Percentiles rank a stretch among this genome's conserved stretches.
Conservation (phyloP, 352 stramenopile species). For the Aphanomyces euteiches region DNA sequence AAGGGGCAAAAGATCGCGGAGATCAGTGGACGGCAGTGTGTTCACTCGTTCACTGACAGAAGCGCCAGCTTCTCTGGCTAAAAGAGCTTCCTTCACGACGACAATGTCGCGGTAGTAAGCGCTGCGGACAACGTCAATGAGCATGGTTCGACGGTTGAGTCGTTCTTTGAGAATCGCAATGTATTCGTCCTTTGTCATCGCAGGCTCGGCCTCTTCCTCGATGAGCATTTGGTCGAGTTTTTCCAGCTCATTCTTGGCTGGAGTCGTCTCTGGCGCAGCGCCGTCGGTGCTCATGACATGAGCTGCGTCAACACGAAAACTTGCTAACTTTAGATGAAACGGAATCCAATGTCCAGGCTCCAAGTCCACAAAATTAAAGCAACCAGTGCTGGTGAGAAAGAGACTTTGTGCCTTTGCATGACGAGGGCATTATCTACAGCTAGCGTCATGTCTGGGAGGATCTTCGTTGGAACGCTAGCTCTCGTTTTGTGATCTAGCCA, state of each 20-base stretch:
- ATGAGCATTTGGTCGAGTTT: conserved; percentile 14
- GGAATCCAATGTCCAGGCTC: neutral
- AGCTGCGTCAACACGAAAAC: too few relatives aligned
- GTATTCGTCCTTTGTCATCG: conserved; percentile 19
- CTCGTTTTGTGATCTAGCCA: too few relatives aligned
- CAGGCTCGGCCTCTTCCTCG: conserved; percentile 14
- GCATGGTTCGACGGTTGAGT: neutral
- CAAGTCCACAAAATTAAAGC: too few relatives aligned
- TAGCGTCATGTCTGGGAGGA: too few relatives aligned
- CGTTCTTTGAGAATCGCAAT: conserved; percentile 16
- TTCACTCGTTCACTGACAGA: conserved; percentile 44
- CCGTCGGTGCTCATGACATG: too few relatives aligned
- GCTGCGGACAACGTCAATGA: conserved; percentile 42
- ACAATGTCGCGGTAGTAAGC: conserved; percentile 82
- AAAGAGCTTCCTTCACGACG: conserved; percentile 77
- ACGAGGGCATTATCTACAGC: too few relatives aligned
- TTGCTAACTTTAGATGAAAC: neutral
- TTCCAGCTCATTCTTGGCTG: neutral
- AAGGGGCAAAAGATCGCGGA: conserved; percentile 59
- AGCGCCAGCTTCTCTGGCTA: conserved; percentile 17
- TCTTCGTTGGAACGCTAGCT: too few relatives aligned
- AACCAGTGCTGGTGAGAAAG: too few relatives aligned
- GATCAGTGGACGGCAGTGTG: conserved; percentile 63
- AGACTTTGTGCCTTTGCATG: too few relatives aligned
- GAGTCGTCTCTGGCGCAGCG: too few relatives aligned